Evolutionary conservation across 495 filamentous ascomycete species (phyloP), one percentile per base, ranked within the genome.

Genomic region (Bryoglossum gracile): DNA sequence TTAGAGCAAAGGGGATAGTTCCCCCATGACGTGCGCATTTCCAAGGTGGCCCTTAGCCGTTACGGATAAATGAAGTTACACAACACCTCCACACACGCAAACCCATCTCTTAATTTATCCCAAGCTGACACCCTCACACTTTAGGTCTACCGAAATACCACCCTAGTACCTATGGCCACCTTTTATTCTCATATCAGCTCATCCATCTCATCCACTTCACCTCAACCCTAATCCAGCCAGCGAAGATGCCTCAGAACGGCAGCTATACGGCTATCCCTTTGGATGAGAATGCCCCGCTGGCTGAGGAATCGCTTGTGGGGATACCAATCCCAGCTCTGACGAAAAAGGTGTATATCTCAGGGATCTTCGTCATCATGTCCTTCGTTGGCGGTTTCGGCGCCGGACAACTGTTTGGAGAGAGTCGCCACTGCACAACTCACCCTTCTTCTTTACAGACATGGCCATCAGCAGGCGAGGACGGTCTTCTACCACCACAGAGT

Each of bases 271-370:
- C 51, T 8, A 23, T 58, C 14, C 47, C 55, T 18, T 43, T 48
- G 8, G 51, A 55, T 23, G 55, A 58, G 34, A 40, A 58, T 23
- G 48, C 43, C n/a, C 23, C 17, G 8, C n/a, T 14, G 5, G 14
- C 21, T 13, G 11, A 21, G 14, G 9, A 19, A 43, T 18, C 18
- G 4, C 6, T 26, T 4, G 25, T 2, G 14, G n/a, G n/a, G 16
- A 30, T 13, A 32, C 10, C 32, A 23, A 33, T 13, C 5, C 11
- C 24, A 34, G 32, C 14, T 21, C 17, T 8, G 23, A 6, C 38
- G 3, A 8, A n/a, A 21, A 40, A 16, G 6, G 14, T 35, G 4
- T 10, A 51, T 17, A 9, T 56, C n/a, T 17, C 42, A 10, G 14
- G 33, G 1, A 33, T 42, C 8, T 30, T 50, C 26, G 25, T 39